Evolutionary conservation across 768 basidiomycete species (phyloP), one percentile per base, ranked within the genome.

Genomic region (Lactifluus pinguis): DNA sequence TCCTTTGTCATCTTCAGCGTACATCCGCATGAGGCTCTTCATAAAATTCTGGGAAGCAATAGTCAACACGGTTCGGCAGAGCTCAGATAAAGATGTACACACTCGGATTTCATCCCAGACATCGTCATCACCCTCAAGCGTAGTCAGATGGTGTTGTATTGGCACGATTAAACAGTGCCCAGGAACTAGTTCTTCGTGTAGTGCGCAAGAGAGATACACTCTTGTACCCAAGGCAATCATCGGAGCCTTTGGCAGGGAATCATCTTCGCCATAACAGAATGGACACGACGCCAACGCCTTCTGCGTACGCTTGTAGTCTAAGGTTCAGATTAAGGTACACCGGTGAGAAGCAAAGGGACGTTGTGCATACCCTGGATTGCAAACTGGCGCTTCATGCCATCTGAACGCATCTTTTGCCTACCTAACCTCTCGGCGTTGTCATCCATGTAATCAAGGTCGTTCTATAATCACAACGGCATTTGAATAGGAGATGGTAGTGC

Each of bases 71-170:
- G 38, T 52, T 25, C 29, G 42, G n/a, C 51, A 10, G n/a, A 53
- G 30, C 21, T 17, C 21, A 48, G 13, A 49, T 11, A 19, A 21
- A 42, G 19, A 61, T n/a, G 45, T n/a, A 72, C 86, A 57, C 69
- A 95, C 95, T 74, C 81, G 81, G 60, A 93, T 85, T 81, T 98
- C 95, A 63, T 98, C 95, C 95, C 95, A 99, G 25, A 95, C 88
- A 68, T 99, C 95, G 64, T 98, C 94, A 65, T 99, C 95, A 32
- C 84, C 89, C 72, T 98, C 95, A 3, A 99, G 77, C 79, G 87
- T 90, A 48, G 84, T 85, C 49, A 98, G 73, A 71, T 94, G 86
- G 70, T 99, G 97, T 65, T 98, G 92, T 14, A 97, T 88, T 6
- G 97, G 97, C 6, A 98, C 92, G 65, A 99, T 98, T 30, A 94